Evolutionary conservation across 148 eudicot species (phyloP).

Genomic region (Heliosperma pusillum): DNA sequence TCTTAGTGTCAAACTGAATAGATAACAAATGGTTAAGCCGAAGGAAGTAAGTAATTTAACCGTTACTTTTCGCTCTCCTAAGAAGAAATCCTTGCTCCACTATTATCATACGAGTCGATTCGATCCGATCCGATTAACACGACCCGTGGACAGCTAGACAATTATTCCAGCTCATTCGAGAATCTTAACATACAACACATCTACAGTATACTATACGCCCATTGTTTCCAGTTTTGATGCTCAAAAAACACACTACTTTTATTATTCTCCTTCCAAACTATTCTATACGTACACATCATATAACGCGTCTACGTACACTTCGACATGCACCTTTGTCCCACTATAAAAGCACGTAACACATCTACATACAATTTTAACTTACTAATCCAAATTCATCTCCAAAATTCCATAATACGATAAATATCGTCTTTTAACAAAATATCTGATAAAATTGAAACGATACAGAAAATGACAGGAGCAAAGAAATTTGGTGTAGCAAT

Average conservation of each 20-base stretch:
- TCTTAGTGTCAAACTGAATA: no score
- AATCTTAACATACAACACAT: no score
- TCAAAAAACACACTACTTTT: neutral
- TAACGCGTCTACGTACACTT: neutral
- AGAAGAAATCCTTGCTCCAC: no score
- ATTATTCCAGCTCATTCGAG: no score
- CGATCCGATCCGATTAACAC: no score
- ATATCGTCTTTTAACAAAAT: neutral
- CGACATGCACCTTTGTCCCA: neutral
- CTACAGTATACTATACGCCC: neutral
- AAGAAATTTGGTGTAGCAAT: constrained; percentile 31
- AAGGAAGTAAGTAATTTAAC: no score
- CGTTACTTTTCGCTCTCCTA: no score
- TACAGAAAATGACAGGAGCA: constrained; percentile 24
- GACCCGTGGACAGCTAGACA: no score
- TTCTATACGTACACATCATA: neutral
- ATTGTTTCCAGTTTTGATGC: neutral
- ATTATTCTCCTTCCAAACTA: neutral
- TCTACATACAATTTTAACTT: neutral
- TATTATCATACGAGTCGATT: no score
- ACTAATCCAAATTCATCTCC: no score
- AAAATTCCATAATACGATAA: no score
- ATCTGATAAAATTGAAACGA: neutral
- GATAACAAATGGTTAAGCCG: no score
- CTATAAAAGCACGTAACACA: neutral